Evolutionary conservation across 1,139 yeast species (phyloP).

Genomic region (Candida sojae): DNA sequence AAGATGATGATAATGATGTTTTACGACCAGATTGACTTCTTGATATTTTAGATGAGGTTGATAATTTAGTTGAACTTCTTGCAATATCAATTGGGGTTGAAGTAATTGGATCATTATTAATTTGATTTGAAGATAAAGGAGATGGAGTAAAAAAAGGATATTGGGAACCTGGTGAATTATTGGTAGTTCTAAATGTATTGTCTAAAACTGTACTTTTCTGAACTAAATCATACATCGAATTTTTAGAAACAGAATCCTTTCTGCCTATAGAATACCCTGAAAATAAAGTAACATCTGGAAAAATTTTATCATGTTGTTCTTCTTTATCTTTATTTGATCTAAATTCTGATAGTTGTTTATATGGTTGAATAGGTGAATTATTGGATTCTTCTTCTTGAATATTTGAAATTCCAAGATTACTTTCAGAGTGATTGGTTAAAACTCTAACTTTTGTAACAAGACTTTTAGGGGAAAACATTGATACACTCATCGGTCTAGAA

Average conservation of each 20-base stretch:
- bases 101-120: background rate
- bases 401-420: background rate
- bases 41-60: background rate
- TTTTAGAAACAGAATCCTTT: background rate
- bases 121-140: background rate
- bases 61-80: background rate
- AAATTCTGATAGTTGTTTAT: background rate
- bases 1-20: background rate
- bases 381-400: background rate
- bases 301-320: background rate
- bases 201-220: slow-evolving; percentile 1
- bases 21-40: background rate
- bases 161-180: background rate
- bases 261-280: slow-evolving; percentile 2
- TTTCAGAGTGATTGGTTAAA: background rate
- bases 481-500: background rate
- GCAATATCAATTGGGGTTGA: background rate
- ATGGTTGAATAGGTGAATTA: background rate
- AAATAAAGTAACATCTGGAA: slow-evolving; percentile 3
- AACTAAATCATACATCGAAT: background rate
- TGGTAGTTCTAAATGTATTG: background rate
- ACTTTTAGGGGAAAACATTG: background rate
- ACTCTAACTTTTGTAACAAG: background rate
- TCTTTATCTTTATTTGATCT: background rate
- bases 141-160: background rate